Conservation (phyloP, 2,329 filamentous ascomycete genomes). For the Penicillium sp. region DNA sequence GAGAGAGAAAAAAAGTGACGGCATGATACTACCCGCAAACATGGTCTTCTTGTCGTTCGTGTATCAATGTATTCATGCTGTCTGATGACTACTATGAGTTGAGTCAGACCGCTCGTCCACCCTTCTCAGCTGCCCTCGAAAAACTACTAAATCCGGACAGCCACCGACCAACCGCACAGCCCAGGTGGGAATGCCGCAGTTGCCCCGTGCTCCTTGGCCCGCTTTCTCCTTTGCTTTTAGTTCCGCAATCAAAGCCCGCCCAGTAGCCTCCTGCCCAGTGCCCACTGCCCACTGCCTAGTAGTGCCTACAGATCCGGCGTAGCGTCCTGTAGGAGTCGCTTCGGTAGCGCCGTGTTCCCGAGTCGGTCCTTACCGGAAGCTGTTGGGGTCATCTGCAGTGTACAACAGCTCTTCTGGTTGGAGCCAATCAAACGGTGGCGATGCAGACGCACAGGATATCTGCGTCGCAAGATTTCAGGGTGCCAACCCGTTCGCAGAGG, state of each 20-base stretch:
- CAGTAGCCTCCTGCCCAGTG: background rate
- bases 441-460: background rate
- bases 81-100: background rate
- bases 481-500: constrained; percentile 3
- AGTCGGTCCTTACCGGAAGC: constrained; percentile 7
- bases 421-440: background rate
- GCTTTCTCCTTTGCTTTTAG: constrained; percentile 17
- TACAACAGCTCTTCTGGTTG: background rate
- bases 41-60: background rate
- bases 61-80: background rate
- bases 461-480: constrained; percentile 2
- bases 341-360: constrained; percentile 7
- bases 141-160: background rate
- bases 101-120: background rate
- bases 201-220: constrained; percentile 25
- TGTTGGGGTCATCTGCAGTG: constrained; percentile 10
- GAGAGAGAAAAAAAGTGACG: background rate
- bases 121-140: background rate
- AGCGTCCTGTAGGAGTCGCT: constrained; percentile 1
- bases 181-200: constrained; percentile 27
- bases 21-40: background rate
- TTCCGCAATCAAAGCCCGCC: constrained; percentile 1
- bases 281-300: too few relatives aligned
- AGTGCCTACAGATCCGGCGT: background rate
- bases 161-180: constrained; percentile 14